A percentile compares a stretch with the other conserved stretches of the same genome.
These are phyloP conservation scores for Ensete ventricosum DNA, from an alignment of 176 grass and related monocot genomes.

Conservation along the genomic window DNA sequence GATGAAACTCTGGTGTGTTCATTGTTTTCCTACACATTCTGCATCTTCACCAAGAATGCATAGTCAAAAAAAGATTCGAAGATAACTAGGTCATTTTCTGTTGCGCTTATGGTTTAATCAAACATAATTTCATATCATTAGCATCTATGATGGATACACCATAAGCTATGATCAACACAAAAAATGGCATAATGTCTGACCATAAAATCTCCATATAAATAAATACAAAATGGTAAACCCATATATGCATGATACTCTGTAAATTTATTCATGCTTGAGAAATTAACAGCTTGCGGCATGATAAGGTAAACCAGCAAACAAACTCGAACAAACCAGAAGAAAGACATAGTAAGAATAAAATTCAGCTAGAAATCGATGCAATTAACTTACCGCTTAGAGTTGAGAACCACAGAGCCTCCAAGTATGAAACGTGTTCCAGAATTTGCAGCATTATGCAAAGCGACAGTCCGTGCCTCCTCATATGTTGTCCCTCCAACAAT, in stretches of 20 bases:
- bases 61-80: no score
- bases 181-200: not conserved
- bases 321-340: not conserved
- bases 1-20: not conserved
- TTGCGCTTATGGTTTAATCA: not conserved
- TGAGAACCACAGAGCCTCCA: conserved; percentile 80
- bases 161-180: not conserved
- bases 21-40: not conserved
- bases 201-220: not conserved
- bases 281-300: not conserved
- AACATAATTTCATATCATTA: not conserved
- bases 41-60: no score
- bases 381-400: conserved; percentile 61
- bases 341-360: conserved; percentile 6
- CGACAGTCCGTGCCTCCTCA: conserved; percentile 78
- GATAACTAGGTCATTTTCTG: no score
- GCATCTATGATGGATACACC: not conserved
- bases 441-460: conserved; percentile 72
- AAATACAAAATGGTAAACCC: not conserved
- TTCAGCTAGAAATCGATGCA: not conserved
- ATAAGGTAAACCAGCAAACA: not conserved
- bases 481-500: conserved; percentile 94
- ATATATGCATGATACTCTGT: not conserved
- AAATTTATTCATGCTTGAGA: not conserved
- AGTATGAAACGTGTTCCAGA: conserved; percentile 85